Percentiles rank a stretch among this genome's conserved stretches.
Conservation (phyloP, 768 basidiomycete species). For the Candolleomyces eurysporus region DNA sequence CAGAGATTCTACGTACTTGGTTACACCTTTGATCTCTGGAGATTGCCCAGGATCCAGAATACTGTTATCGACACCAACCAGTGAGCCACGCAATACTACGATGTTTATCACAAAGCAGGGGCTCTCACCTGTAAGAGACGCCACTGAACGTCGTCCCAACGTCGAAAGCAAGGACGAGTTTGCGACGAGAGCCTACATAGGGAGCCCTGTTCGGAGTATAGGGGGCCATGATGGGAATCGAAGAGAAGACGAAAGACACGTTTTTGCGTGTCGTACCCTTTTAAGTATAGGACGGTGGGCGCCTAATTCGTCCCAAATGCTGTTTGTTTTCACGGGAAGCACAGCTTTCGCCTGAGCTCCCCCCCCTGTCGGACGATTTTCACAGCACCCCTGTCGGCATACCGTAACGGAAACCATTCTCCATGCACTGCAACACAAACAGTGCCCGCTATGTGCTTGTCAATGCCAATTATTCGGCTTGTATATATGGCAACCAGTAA, state of each 20-base stretch:
- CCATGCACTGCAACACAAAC: too few relatives aligned
- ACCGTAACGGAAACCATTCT: too few relatives aligned
- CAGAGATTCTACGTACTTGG: too few relatives aligned
- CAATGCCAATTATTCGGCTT: neutral
- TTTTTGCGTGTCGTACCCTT: neutral
- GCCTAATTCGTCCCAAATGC: neutral
- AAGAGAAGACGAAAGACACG: neutral
- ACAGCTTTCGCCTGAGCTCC: neutral
- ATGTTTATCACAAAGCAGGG: neutral
- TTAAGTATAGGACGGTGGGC: conserved; percentile 2
- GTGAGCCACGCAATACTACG: conserved; percentile 15
- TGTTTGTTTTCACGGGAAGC: neutral
- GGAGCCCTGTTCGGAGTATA: conserved; percentile 7
- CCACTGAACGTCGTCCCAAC: too few relatives aligned
- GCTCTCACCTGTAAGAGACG: conserved; percentile 1
- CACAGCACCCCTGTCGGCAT: too few relatives aligned
- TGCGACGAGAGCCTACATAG: conserved; percentile 4
- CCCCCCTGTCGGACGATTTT: neutral
- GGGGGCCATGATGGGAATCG: neutral
- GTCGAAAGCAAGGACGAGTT: too few relatives aligned
- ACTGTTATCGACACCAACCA: conserved; percentile 8
- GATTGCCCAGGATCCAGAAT: conserved; percentile 37
- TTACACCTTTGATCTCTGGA: conserved; percentile 20
- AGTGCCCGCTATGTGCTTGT: neutral
- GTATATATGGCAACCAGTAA: neutral